phyloP scores from a whole-genome alignment of 768 basidiomycete species.

The Cyathus striatus region DNA sequence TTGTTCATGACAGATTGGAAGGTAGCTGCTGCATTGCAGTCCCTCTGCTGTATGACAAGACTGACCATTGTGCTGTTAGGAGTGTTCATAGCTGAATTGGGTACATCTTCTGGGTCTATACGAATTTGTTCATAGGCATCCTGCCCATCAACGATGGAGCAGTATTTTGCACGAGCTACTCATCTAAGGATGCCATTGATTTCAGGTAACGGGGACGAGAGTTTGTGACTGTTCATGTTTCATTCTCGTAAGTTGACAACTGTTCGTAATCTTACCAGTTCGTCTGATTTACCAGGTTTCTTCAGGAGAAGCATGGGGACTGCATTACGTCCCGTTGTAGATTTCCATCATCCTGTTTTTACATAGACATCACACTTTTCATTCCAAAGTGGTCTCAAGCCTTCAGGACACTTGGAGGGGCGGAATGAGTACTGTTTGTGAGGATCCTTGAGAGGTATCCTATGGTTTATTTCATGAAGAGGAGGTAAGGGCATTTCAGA shows the following conservation, averaged over 20 bases:
- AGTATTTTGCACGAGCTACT: background rate
- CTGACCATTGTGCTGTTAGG: background rate
- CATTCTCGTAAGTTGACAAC: conserved; percentile 24
- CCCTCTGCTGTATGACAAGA: background rate
- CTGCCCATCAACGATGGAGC: background rate
- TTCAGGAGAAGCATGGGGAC: conserved; percentile 30
- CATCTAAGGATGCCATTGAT: background rate
- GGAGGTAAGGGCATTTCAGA: conserved; percentile 23
- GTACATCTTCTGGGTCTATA: background rate
- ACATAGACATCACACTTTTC: conserved; percentile 23
- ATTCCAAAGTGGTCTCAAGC: conserved; percentile 20
- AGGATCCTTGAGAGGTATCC: conserved; percentile 33
- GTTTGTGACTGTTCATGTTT: conserved; percentile 38
- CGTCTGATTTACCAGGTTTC: conserved; percentile 14
- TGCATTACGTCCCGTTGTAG: conserved; percentile 22
- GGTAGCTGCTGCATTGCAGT: background rate
- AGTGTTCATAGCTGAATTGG: background rate
- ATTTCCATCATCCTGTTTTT: conserved; percentile 20
- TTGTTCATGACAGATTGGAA: background rate
- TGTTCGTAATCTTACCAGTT: conserved; percentile 14
- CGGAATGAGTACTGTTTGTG: conserved; percentile 24
- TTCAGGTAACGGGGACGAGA: too few species aligned
- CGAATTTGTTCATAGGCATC: background rate
- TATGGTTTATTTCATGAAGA: conserved; percentile 28
- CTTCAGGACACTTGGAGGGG: conserved; percentile 30